Conservation (phyloP, 345 rosid genomes). For the Euphorbia pulcherrima region DNA sequence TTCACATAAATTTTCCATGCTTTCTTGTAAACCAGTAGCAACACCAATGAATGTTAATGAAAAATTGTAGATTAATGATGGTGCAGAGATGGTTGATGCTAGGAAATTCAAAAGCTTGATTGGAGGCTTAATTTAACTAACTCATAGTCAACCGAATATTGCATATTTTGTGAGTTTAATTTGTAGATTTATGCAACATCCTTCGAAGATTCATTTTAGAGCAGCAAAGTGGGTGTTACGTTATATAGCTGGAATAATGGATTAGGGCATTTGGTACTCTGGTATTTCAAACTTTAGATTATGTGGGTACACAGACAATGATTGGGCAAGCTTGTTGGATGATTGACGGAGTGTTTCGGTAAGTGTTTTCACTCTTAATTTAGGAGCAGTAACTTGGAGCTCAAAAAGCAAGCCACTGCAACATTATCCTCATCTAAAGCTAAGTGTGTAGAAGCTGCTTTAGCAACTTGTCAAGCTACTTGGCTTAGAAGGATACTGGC, state of each 20-base stretch:
- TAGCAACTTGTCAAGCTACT: not conserved
- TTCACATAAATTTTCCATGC: not conserved
- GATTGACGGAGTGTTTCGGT: not conserved
- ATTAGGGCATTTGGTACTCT: constrained; percentile 1
- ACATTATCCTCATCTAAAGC: not conserved
- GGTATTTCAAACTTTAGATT: not conserved
- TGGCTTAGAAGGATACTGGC: not conserved
- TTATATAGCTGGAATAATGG: not conserved
- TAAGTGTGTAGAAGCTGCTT: not conserved
- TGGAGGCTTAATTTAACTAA: constrained; percentile 2
- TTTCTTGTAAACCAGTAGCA: not conserved
- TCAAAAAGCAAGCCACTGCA: not conserved
- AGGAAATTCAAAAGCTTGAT: not conserved
- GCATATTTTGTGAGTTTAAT: not conserved
- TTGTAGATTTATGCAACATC: constrained; percentile 11
- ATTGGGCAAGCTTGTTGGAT: not conserved
- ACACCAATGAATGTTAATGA: no score
- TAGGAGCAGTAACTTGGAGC: not conserved
- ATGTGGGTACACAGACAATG: not conserved
- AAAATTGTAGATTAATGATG: not conserved
- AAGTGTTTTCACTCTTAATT: not conserved
- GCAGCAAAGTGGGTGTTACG: not conserved
- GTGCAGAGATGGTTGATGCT: not conserved
- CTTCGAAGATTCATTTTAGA: constrained; percentile 17
- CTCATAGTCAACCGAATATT: not conserved